Base-by-base conservation (phyloP, 192 early-diverging fungal genomes). In the Rhizophagus sp. region DNA sequence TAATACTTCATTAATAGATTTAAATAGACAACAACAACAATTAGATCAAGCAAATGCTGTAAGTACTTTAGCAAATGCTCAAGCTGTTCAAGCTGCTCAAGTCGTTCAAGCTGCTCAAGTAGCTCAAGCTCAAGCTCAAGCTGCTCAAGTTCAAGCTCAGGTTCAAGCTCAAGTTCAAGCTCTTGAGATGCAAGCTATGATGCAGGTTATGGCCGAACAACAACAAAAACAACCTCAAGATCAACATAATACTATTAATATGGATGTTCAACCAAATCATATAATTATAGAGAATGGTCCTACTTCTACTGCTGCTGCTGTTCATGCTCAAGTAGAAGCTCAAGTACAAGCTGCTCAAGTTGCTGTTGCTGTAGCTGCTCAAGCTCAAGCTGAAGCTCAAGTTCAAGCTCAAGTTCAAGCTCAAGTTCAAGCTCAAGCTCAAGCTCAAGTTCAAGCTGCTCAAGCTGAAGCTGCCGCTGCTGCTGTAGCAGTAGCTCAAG, bases 351-450 rank as follows among this genome's bases (percentile, higher is more conserved):
- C n/a, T 10, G 74, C 33, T 19, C 25, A 62, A 62, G 41, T 24
- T 22, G 49, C 27, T 17, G 71, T 41, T 49, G 71, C 71, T 49
- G 71, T 22, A 5, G 41, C 41, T 17, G 71, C 71, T 50, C 41
- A 44, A 44, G 41, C 41, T 44, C 9, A 44, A 44, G 49, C n/a
- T 49, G 24, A 75, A 30, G 24, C 19, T 36, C 74, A 75, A 62
- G 74, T 36, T 36, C 30, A 75, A 75, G 74, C 57, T 33, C 75
- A 77, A 44, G 75, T 36, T 9, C 63, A 63, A 41, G 73, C 39
- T 39, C 49, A 62, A 65, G 62, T 65, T 11, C 62, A 77, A 41
- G 75, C 75, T 4, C 52, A 57, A 22, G 61, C 33, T n/a, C 62
- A 77, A 2, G 75, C 63, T 9, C 62, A 63, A 11, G 75, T 65